A percentile compares a stretch with the other conserved stretches of the same genome.
phyloP scores from a whole-genome alignment of 208 protist species.

The Wallacemonas sp. region DNA sequence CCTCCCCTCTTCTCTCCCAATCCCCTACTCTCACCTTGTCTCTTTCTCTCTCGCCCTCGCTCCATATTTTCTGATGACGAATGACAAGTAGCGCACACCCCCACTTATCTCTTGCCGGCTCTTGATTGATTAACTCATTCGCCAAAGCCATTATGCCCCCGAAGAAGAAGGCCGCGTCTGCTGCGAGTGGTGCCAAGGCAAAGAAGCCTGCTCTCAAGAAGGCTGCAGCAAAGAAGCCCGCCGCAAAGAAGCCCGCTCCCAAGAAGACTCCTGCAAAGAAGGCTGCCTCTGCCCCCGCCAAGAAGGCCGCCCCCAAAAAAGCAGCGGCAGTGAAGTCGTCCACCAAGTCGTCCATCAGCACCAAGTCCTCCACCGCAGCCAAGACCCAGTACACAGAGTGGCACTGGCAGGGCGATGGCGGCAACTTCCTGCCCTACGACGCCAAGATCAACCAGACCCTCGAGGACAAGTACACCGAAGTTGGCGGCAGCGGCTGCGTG shows the following conservation, averaged over 20 bases:
- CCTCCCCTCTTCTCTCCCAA: background rate
- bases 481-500: background rate
- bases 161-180: slow-evolving; percentile 33
- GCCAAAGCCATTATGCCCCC: too few species aligned
- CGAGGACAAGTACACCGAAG: slow-evolving; percentile 19
- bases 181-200: background rate
- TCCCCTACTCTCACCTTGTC: background rate
- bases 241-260: slow-evolving; percentile 20
- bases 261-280: slow-evolving; percentile 13
- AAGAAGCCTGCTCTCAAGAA: slow-evolving; percentile 32
- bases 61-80: too few species aligned
- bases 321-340: background rate
- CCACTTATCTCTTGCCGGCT: too few species aligned
- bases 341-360: slow-evolving; percentile 3
- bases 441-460: slow-evolving; percentile 17
- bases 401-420: slow-evolving; percentile 23
- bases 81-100: too few species aligned
- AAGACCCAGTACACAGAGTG: slow-evolving; percentile 20
- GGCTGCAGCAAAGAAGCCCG: slow-evolving; percentile 18
- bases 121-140: too few species aligned
- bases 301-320: slow-evolving; percentile 10
- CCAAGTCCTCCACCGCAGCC: slow-evolving; percentile 17
- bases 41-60: too few species aligned
- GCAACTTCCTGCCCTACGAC: slow-evolving; percentile 16
- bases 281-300: background rate